A percentile compares a stretch with the other conserved stretches of the same genome.
Conservation (phyloP, 164 flowering plant genomes). For the Akebia trifoliata region DNA sequence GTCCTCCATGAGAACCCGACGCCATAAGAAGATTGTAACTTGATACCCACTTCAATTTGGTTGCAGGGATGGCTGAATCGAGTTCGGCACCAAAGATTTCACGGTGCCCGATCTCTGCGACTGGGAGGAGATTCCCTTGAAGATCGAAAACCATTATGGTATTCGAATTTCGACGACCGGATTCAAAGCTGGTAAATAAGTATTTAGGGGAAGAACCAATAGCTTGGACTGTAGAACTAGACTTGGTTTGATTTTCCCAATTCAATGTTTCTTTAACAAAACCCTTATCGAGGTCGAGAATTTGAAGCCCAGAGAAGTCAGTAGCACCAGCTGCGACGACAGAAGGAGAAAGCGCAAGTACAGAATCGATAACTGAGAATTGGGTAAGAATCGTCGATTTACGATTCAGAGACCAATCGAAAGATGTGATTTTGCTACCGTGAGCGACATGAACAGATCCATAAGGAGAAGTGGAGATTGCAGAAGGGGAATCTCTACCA, state of each 20-base stretch:
- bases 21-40: conserved; percentile 61
- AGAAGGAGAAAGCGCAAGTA: conserved; percentile 52
- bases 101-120: conserved; percentile 56
- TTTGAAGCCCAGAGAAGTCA: conserved; percentile 79
- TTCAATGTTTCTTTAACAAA: conserved; percentile 42
- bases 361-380: conserved; percentile 70
- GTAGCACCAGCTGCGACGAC: conserved; percentile 86
- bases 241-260: conserved; percentile 80
- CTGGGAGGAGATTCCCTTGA: conserved; percentile 38
- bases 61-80: conserved; percentile 70
- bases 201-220: conserved; percentile 52
- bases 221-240: conserved; percentile 77
- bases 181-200: conserved; percentile 84
- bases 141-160: conserved; percentile 78
- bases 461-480: conserved; percentile 51
- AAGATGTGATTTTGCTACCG: conserved; percentile 85
- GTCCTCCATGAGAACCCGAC: conserved; percentile 81
- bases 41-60: conserved; percentile 73
- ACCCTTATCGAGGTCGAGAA: conserved; percentile 64
- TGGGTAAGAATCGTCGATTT: conserved; percentile 70
- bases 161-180: conserved; percentile 75
- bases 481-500: conserved; percentile 78
- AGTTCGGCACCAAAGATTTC: conserved; percentile 83
- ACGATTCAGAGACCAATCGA: conserved; percentile 72
- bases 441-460: conserved; percentile 86